These are phyloP conservation scores for Xylaria sp. DNA, from an alignment of 495 filamentous ascomycete genomes.

Conservation along the genomic window DNA sequence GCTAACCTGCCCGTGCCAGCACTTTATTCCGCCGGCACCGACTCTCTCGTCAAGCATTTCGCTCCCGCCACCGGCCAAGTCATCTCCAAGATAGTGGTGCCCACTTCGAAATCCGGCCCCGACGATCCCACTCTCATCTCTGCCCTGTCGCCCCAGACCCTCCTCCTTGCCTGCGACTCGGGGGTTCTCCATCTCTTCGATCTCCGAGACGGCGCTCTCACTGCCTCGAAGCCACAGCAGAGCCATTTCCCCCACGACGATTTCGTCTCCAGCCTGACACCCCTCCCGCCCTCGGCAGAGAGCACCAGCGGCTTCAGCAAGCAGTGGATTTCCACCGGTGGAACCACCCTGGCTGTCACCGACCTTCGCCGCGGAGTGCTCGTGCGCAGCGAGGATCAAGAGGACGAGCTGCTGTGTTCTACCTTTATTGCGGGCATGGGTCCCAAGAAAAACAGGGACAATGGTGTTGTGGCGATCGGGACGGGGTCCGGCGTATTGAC, in stretches of 20 bases:
- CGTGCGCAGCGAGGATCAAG: constrained; percentile 88
- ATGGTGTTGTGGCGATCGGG: constrained; percentile 81
- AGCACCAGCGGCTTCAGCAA: constrained; percentile 86
- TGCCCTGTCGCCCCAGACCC: constrained; percentile 81
- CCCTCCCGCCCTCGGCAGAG: constrained; percentile 76
- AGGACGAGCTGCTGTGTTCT: constrained; percentile 86
- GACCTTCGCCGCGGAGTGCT: constrained; percentile 85
- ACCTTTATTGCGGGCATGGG: constrained; percentile 72
- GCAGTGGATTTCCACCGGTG: constrained; percentile 92
- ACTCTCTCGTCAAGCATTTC: constrained; percentile 89
- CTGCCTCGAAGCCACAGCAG: constrained; percentile 68
- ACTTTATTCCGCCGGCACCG: constrained; percentile 88
- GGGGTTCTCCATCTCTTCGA: constrained; percentile 90
- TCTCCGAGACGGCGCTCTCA: constrained; percentile 70
- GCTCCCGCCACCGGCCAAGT: constrained; percentile 81
- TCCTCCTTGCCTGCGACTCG: constrained; percentile 90
- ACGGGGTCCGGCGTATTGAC: constrained; percentile 81
- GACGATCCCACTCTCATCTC: constrained; percentile 82
- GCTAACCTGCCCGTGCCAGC: constrained; percentile 44
- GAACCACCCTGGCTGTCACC: constrained; percentile 85
- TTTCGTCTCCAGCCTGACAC: constrained; percentile 88
- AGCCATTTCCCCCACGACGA: constrained; percentile 88
- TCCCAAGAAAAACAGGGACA: constrained; percentile 64
- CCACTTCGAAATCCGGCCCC: constrained; percentile 46
- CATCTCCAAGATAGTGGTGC: constrained; percentile 74